phyloP scores from a whole-genome alignment of 1,139 yeast genomes.

The Taphrina wiesneri region DNA sequence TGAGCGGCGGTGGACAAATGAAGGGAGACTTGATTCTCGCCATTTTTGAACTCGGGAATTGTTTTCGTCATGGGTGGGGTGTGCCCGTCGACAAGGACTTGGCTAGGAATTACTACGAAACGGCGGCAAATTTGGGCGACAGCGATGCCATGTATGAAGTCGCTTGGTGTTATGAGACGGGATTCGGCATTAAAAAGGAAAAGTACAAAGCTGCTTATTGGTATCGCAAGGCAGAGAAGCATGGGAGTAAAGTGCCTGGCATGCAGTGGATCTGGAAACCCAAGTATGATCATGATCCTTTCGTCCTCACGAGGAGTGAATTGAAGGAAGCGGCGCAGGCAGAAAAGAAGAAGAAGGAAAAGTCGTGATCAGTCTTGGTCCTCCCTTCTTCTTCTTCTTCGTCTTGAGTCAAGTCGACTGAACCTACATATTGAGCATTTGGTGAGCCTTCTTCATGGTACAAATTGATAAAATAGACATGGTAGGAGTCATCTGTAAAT shows the following conservation, averaged over 20 bases:
- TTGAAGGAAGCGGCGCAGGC: background rate
- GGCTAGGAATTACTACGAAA: slow-evolving; percentile 63
- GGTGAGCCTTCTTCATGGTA: no score
- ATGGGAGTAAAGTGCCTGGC: slow-evolving; percentile 66
- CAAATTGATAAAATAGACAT: no score
- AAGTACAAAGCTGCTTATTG: slow-evolving; percentile 67
- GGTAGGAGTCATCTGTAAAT: no score
- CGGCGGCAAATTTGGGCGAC: slow-evolving; percentile 70
- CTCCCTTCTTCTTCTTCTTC: background rate
- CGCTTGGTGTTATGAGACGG: slow-evolving; percentile 64
- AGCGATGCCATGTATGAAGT: slow-evolving; percentile 69
- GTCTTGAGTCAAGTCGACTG: background rate
- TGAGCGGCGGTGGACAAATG: slow-evolving; percentile 23
- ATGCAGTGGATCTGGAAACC: slow-evolving; percentile 79
- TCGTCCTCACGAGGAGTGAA: background rate
- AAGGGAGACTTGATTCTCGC: slow-evolving; percentile 49
- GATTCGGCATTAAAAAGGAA: slow-evolving; percentile 58
- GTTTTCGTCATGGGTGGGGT: slow-evolving; percentile 64
- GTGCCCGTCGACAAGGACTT: slow-evolving; percentile 55
- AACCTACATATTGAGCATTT: no score
- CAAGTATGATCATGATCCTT: slow-evolving; percentile 51
- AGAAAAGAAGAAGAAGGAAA: background rate
- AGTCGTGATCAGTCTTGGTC: background rate
- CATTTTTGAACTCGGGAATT: slow-evolving; percentile 62
- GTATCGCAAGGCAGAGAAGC: slow-evolving; percentile 65